phyloP scores from a whole-genome alignment of 768 basidiomycete genomes.

The Hebeloma cylindrosporum region DNA sequence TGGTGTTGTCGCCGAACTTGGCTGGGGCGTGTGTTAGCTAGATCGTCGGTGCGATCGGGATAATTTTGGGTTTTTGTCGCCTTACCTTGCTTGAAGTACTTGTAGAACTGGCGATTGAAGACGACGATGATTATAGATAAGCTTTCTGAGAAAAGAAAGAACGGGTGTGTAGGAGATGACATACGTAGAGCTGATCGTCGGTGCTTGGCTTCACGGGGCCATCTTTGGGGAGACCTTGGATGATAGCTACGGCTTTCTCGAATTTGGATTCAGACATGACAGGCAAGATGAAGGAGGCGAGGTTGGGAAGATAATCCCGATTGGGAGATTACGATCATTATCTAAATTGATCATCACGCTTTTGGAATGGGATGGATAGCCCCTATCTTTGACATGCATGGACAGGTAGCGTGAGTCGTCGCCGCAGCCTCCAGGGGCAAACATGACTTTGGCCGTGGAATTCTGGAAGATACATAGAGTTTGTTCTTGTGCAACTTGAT shows the following conservation, averaged over 20 bases:
- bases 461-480: too few species aligned
- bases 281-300: slow-evolving; percentile 9
- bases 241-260: slow-evolving; percentile 70
- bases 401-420: too few species aligned
- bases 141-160: neutral
- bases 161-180: slow-evolving; percentile 28
- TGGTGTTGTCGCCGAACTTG: slow-evolving; percentile 72
- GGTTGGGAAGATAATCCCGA: slow-evolving; percentile 1
- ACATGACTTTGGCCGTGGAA: too few species aligned
- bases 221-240: slow-evolving; percentile 69
- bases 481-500: too few species aligned
- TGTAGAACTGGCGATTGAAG: slow-evolving; percentile 72
- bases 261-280: slow-evolving; percentile 74
- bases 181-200: slow-evolving; percentile 78
- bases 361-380: too few species aligned
- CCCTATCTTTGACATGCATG: too few species aligned
- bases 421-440: too few species aligned
- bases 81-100: slow-evolving; percentile 89
- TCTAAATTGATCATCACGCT: too few species aligned
- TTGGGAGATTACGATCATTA: too few species aligned
- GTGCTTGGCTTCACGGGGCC: slow-evolving; percentile 74
- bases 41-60: slow-evolving; percentile 1
- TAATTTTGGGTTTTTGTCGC: slow-evolving; percentile 8
- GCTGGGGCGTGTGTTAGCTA: slow-evolving; percentile 39
- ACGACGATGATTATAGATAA: slow-evolving; percentile 3